A percentile compares a stretch with the other conserved stretches of the same genome.
phyloP scores from a whole-genome alignment of 345 rosid genomes.

The Fremontodendron californicum region DNA sequence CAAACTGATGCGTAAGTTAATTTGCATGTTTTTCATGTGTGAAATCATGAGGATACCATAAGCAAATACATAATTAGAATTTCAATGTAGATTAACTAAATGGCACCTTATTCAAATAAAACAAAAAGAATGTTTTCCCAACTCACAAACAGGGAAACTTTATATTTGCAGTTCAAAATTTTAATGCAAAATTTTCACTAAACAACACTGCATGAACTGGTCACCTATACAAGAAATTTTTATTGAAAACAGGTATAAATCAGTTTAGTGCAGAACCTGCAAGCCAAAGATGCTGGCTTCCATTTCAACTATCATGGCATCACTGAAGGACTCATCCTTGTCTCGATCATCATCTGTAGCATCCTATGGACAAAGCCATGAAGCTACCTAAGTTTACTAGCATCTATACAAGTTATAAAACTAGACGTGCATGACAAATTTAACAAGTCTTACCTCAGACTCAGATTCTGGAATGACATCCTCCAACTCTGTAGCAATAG shows the following conservation, averaged over 20 bases:
- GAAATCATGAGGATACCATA: background rate
- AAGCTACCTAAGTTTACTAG: slow-evolving; percentile 6
- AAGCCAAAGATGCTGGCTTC: slow-evolving; percentile 66
- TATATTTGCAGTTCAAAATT: background rate
- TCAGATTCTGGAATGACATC: slow-evolving; percentile 27
- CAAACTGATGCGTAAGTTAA: background rate
- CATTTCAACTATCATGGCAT: slow-evolving; percentile 57
- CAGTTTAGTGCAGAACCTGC: slow-evolving; percentile 39
- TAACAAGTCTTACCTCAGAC: slow-evolving; percentile 24
- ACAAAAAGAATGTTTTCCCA: background rate
- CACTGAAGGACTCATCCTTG: slow-evolving; percentile 36
- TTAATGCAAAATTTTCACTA: background rate
- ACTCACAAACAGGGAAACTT: background rate
- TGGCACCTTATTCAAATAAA: background rate
- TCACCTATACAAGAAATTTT: background rate
- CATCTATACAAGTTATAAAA: background rate
- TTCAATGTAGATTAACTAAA: background rate
- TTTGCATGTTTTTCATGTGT: background rate
- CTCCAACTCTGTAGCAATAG: slow-evolving; percentile 18
- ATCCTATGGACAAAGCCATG: slow-evolving; percentile 30
- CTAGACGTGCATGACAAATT: background rate
- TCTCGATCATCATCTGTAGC: slow-evolving; percentile 27
- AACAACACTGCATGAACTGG: background rate
- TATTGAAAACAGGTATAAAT: background rate
- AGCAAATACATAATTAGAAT: background rate